Evolutionary conservation across 208 protist genomes (phyloP), one percentile per base, ranked within the genome.

Genomic region (Trypanosoma avium): DNA sequence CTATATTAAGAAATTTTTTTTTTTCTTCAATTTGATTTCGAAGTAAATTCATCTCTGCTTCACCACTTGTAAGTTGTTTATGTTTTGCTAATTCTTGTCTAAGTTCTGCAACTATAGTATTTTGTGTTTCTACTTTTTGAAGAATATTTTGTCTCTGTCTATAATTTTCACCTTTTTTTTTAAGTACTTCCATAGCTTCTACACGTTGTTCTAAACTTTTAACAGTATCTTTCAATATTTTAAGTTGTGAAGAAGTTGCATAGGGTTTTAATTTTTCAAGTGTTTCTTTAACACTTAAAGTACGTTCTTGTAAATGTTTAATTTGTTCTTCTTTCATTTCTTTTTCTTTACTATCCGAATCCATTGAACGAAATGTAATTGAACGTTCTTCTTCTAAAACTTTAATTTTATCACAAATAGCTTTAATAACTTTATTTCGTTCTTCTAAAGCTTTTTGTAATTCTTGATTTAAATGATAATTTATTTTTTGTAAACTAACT

Each of bases 301-400:
- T 46, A 15, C 50, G 46, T 33, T 71, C 32, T 19, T 56, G 33
- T 19, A 77, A 13, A 27, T 48, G 61, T 9, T 26, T 38, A 17
- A 77, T 26, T 36, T 77, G 61, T 27, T 66, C 64, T 47, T 67
- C 64, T 19, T 75, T 75, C 79, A 93, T 85, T 54, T 88, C 81
- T n/a, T 58, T 50, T 66, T 93, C 87, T 56, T 85, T 86, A 7
- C 32, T 52, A 35, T 81, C 82, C 1, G 75, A 69, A 45, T 89
- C 84, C 54, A 88, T 56, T 15, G 30, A 21, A 22, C 82, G 84
- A 40, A 85, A 61, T 24, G 61, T 15, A 15, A 7, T 26, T 29
- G 74, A 60, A 27, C 64, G 64, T 17, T 49, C 26, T 3, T 71
- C 75, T 56, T 93, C 83, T 3, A 57, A 36, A 15, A n/a, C 26